Percentiles rank a stretch among this genome's conserved stretches.
These are phyloP conservation scores for Bassia scoparia DNA, from an alignment of 148 eudicot species.

Conservation along the genomic window DNA sequence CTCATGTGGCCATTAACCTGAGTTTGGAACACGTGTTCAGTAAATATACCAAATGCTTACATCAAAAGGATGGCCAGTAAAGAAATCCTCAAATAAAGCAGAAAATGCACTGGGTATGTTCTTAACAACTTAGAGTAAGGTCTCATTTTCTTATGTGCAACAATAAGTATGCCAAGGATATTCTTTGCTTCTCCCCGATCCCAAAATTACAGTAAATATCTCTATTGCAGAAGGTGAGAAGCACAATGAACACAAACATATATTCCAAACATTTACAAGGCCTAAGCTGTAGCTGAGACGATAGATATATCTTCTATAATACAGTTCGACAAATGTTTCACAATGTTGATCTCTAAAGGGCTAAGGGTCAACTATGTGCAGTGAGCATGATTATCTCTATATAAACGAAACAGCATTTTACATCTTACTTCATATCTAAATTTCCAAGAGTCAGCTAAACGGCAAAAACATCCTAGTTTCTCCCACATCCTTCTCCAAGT, in stretches of 20 bases:
- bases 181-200: not conserved
- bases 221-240: not conserved
- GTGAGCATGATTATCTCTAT: too few relatives aligned
- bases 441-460: not conserved
- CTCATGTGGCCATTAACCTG: conserved; percentile 34
- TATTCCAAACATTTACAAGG: not conserved
- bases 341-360: not conserved
- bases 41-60: not conserved
- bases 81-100: not conserved
- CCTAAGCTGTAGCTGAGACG: not conserved
- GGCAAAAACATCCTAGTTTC: not conserved
- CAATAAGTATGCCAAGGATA: too few relatives aligned
- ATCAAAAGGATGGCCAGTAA: not conserved
- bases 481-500: not conserved
- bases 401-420: not conserved
- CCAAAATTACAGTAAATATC: not conserved
- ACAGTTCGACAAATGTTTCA: too few relatives aligned
- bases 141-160: too few relatives aligned
- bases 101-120: not conserved
- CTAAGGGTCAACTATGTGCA: not conserved
- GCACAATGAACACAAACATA: not conserved
- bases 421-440: not conserved
- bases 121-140: too few relatives aligned
- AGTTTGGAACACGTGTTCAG: conserved; percentile 1
- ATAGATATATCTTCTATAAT: not conserved